Percentiles rank a stretch among this genome's conserved stretches.
Evolutionary conservation across 1,284 basidiomycete genomes (phyloP).

Genomic region (Austroboletus novae-zelandiae): DNA sequence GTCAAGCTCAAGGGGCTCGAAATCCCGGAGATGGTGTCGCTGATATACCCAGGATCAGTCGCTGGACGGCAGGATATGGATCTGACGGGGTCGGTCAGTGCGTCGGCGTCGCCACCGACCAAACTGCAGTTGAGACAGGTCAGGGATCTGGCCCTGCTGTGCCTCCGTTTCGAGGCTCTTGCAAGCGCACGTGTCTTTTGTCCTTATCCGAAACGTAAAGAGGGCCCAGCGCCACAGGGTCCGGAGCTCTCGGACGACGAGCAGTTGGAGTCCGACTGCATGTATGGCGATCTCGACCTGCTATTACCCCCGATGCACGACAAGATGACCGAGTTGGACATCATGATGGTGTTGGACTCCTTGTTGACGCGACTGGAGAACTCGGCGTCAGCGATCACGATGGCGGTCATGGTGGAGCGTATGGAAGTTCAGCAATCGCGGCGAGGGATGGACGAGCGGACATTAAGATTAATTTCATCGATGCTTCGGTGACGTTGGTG

Average conservation of each 20-base stretch:
- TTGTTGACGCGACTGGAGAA: constrained; percentile 80
- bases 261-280: constrained; percentile 35
- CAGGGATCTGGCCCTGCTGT: constrained; percentile 72
- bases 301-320: constrained; percentile 74
- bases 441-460: constrained; percentile 46
- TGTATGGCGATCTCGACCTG: constrained; percentile 61
- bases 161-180: constrained; percentile 82
- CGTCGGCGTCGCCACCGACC: constrained; percentile 4
- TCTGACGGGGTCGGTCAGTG: constrained; percentile 41
- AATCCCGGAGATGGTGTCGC: constrained; percentile 81
- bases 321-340: constrained; percentile 73
- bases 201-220: constrained; percentile 43
- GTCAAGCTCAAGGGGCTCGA: constrained; percentile 93
- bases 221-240: constrained; percentile 33
- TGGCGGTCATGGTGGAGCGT: constrained; percentile 27
- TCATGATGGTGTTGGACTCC: constrained; percentile 74
- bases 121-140: constrained; percentile 58
- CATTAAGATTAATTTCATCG: constrained; percentile 41
- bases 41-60: constrained; percentile 81
- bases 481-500: constrained; percentile 11
- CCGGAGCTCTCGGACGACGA: constrained; percentile 35
- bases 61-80: constrained; percentile 72
- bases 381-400: constrained; percentile 59
- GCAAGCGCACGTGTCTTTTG: constrained; percentile 66
- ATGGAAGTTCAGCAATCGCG: constrained; percentile 31